phyloP scores from a whole-genome alignment of 2,329 filamentous ascomycete species.

The Sphaceloma murrayae region DNA sequence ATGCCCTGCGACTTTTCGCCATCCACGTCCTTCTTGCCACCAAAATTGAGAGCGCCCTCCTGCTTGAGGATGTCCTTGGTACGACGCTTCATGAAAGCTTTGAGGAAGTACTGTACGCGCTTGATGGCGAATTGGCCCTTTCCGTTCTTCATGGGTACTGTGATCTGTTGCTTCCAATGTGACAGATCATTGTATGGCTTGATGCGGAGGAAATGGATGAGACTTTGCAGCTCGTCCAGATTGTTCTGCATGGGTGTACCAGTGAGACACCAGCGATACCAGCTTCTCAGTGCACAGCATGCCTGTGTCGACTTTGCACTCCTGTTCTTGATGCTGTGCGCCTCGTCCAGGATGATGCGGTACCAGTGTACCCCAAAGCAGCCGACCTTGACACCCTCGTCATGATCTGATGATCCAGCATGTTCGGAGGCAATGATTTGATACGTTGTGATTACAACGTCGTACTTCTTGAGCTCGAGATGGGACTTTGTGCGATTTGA shows the following conservation, averaged over 20 bases:
- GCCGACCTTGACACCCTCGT: constrained; percentile 57
- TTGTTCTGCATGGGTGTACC: constrained; percentile 99
- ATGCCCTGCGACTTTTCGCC: constrained; percentile 55
- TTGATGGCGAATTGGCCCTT: constrained; percentile 82
- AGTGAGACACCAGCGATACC: constrained; percentile 92
- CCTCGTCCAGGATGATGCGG: constrained; percentile 88
- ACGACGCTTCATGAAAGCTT: constrained; percentile 96
- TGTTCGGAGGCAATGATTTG: constrained; percentile 91
- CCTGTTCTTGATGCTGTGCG: constrained; percentile 96
- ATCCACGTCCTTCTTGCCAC: constrained; percentile 54
- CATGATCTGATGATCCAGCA: constrained; percentile 52
- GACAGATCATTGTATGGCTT: constrained; percentile 79
- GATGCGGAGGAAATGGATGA: constrained; percentile 87
- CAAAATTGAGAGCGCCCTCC: constrained; percentile 69
- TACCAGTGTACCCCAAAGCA: constrained; percentile 94
- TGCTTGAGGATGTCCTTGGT: constrained; percentile 95
- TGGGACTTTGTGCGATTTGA: constrained; percentile 70
- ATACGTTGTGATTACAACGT: constrained; percentile 95
- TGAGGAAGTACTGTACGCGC: constrained; percentile 72
- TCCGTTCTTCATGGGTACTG: constrained; percentile 78
- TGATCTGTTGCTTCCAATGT: constrained; percentile 88
- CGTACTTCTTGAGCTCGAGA: constrained; percentile 69
- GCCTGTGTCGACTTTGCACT: constrained; percentile 93
- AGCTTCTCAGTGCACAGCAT: constrained; percentile 70
- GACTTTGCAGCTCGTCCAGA: constrained; percentile 85